A percentile compares a stretch with the other conserved stretches of the same genome.
phyloP scores from a whole-genome alignment of 768 basidiomycete species.

The Chalciporus piperatus region DNA sequence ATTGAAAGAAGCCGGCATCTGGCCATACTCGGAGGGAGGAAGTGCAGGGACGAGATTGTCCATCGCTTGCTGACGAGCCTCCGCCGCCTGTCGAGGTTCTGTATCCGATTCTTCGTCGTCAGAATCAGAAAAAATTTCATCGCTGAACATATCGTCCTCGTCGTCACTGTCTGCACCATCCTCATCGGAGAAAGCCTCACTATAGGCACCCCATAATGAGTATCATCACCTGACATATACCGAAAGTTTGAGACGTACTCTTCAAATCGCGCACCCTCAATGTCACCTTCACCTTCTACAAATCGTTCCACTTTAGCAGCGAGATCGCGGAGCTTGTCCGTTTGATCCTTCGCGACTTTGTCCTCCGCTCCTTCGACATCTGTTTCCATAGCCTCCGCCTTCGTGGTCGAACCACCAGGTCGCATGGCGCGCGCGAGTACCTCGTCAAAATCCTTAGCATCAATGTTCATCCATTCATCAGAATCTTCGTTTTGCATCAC shows the following conservation, averaged over 20 bases:
- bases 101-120: conserved; percentile 40
- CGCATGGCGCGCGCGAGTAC: conserved; percentile 50
- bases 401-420: conserved; percentile 9
- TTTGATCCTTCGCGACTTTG: conserved; percentile 58
- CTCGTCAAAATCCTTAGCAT: conserved; percentile 71
- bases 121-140: conserved; percentile 45
- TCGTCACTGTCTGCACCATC: conserved; percentile 32
- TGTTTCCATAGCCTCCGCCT: conserved; percentile 48
- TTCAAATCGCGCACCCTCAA: conserved; percentile 86
- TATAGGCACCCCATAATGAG: conserved; percentile 21
- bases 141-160: conserved; percentile 36
- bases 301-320: conserved; percentile 88
- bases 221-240: conserved; percentile 1
- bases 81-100: conserved; percentile 26
- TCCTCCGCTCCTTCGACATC: conserved; percentile 40
- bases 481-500: conserved; percentile 52
- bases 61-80: conserved; percentile 61
- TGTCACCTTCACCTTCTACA: conserved; percentile 82
- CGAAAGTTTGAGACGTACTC: conserved; percentile 58
- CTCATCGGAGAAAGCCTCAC: conserved; percentile 70
- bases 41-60: conserved; percentile 79
- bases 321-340: conserved; percentile 66
- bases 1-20: conserved; percentile 74
- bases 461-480: conserved; percentile 86
- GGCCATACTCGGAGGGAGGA: conserved; percentile 82